Evolutionary conservation across 331 rosid genomes (phyloP).

Genomic region (Quercus phellos): DNA sequence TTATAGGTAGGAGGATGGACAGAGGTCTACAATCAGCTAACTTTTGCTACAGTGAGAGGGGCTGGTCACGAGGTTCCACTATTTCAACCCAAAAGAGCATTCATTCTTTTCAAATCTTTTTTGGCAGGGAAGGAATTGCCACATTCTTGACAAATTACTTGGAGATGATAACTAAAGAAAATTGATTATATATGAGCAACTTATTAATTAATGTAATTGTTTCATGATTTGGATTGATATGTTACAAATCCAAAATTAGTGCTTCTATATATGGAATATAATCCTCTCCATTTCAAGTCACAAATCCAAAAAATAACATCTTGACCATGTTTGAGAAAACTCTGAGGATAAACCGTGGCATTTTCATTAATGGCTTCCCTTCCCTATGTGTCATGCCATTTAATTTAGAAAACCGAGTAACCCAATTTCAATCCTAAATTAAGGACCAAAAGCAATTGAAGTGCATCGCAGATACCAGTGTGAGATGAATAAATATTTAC

Average conservation of each 20-base stretch:
- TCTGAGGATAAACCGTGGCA: too few species aligned
- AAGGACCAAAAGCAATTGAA: slow-evolving; percentile 4
- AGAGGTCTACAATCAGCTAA: slow-evolving; percentile 63
- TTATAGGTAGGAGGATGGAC: slow-evolving; percentile 79
- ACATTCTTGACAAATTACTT: slow-evolving; percentile 27
- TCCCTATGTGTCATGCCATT: neutral
- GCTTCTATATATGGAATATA: too few species aligned
- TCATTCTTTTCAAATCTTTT: slow-evolving; percentile 55
- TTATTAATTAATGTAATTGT: slow-evolving; percentile 3
- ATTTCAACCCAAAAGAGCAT: slow-evolving; percentile 55
- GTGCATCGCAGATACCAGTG: slow-evolving; percentile 16
- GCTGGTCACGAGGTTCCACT: slow-evolving; percentile 81
- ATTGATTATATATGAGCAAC: neutral
- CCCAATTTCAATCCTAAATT: too few species aligned
- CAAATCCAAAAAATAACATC: too few species aligned
- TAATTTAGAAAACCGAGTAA: neutral
- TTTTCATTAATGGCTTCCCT: too few species aligned
- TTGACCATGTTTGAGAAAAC: too few species aligned
- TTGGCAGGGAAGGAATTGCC: slow-evolving; percentile 58
- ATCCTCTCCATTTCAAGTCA: too few species aligned
- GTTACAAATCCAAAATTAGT: too few species aligned
- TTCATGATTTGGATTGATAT: neutral
- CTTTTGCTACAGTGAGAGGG: slow-evolving; percentile 77
- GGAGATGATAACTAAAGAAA: neutral
- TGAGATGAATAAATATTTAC: slow-evolving; percentile 19